phyloP scores from a whole-genome alignment of 345 rosid species.

The Gossypium anomalum region DNA sequence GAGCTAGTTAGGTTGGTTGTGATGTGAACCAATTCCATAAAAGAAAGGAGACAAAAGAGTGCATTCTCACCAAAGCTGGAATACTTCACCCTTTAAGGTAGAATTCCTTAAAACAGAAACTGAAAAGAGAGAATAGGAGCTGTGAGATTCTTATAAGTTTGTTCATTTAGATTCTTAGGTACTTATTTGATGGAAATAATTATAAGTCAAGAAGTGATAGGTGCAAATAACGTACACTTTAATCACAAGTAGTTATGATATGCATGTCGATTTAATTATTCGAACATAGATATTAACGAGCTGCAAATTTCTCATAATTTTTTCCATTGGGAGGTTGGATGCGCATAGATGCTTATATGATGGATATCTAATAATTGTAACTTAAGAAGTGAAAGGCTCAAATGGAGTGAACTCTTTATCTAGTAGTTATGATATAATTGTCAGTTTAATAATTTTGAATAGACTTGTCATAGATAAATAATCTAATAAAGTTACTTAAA shows the following conservation, averaged over 20 bases:
- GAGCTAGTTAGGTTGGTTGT: background rate
- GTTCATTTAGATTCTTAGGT: background rate
- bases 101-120: background rate
- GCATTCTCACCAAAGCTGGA: background rate
- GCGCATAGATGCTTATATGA: too few relatives aligned
- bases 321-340: too few relatives aligned
- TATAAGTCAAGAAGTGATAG: background rate
- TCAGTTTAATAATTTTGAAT: background rate
- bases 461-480: background rate
- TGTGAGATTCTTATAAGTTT: background rate
- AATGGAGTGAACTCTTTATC: too few relatives aligned
- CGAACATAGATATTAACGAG: too few relatives aligned
- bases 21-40: background rate
- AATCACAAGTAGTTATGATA: background rate
- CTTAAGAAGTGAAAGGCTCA: too few relatives aligned
- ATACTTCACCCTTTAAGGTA: background rate
- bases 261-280: too few relatives aligned
- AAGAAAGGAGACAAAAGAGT: background rate
- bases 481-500: background rate
- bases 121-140: background rate
- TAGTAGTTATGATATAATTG: background rate
- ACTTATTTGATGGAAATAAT: background rate
- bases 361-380: too few relatives aligned
- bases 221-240: background rate
- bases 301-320: too few relatives aligned